Percentiles rank a stretch among this genome's conserved stretches.
phyloP scores from a whole-genome alignment of 495 filamentous ascomycete species.

The Hyaloscypha variabilis region DNA sequence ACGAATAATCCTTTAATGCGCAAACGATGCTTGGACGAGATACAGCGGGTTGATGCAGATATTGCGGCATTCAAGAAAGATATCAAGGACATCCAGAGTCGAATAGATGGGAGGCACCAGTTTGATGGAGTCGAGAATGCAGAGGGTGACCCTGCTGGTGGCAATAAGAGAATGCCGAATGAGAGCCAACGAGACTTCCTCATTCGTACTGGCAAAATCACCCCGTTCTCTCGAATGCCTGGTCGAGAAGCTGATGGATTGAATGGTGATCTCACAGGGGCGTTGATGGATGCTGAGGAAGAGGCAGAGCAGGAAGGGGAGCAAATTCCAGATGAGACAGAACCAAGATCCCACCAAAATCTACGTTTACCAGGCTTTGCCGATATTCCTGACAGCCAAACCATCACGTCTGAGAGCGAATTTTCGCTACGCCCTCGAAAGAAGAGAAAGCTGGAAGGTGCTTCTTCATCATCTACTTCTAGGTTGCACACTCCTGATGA shows the following conservation, averaged over 20 bases:
- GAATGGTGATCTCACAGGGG: slow-evolving; percentile 67
- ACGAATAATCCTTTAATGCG: slow-evolving; percentile 44
- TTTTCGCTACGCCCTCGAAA: slow-evolving; percentile 54
- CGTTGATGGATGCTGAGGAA: slow-evolving; percentile 74
- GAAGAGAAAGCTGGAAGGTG: slow-evolving; percentile 34
- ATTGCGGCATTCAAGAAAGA: slow-evolving; percentile 66
- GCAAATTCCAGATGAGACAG: slow-evolving; percentile 36
- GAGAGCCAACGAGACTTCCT: slow-evolving; percentile 88
- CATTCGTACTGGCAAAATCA: slow-evolving; percentile 96
- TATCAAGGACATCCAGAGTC: slow-evolving; percentile 72
- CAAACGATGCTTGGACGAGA: slow-evolving; percentile 60
- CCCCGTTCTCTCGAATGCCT: slow-evolving; percentile 80
- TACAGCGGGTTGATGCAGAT: slow-evolving; percentile 61
- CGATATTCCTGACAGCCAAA: slow-evolving; percentile 42
- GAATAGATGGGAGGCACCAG: slow-evolving; percentile 73
- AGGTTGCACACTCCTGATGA: slow-evolving; percentile 16
- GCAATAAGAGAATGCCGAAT: slow-evolving; percentile 64
- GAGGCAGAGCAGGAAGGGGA: slow-evolving; percentile 56
- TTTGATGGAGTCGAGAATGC: slow-evolving; percentile 44
- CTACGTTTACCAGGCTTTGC: slow-evolving; percentile 79
- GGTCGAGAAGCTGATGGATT: slow-evolving; percentile 53
- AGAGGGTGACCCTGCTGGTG: slow-evolving; percentile 36
- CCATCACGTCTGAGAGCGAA: slow-evolving; percentile 43
- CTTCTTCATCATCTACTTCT: not conserved
- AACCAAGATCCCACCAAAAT: slow-evolving; percentile 75